These are phyloP conservation scores for Hygrocybe punicea DNA, from an alignment of 768 basidiomycete genomes.

Conservation along the genomic window DNA sequence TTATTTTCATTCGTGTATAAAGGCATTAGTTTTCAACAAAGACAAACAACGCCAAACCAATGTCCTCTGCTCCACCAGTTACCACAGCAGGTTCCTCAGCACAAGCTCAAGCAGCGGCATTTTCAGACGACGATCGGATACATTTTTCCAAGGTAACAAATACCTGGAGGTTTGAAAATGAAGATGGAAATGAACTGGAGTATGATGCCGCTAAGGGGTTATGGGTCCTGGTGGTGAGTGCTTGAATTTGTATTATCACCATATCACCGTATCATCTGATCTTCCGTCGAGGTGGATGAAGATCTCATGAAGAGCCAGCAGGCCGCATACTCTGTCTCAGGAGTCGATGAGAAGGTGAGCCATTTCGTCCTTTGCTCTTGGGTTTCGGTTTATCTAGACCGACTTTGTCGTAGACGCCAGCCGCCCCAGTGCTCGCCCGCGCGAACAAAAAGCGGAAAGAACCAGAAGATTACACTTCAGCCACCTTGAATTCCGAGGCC, in stretches of 20 bases:
- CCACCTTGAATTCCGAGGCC: conserved; percentile 41
- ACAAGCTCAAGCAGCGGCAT: conserved; percentile 59
- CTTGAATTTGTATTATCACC: background rate
- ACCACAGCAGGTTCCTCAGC: conserved; percentile 52
- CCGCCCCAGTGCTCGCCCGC: conserved; percentile 79
- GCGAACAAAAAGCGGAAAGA: conserved; percentile 78
- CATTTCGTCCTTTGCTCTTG: background rate
- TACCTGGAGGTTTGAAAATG: conserved; percentile 88
- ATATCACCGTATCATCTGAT: background rate
- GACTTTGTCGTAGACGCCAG: conserved; percentile 64
- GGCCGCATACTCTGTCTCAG: conserved; percentile 87
- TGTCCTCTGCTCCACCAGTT: conserved; percentile 48
- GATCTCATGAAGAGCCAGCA: conserved; percentile 86
- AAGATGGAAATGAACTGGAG: conserved; percentile 87
- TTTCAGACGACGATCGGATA: conserved; percentile 77
- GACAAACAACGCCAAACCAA: conserved; percentile 36
- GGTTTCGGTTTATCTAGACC: background rate
- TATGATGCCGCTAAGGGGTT: conserved; percentile 70
- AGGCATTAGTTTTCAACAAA: conserved; percentile 34
- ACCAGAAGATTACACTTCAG: conserved; percentile 66
- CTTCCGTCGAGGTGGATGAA: conserved; percentile 67
- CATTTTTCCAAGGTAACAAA: conserved; percentile 72
- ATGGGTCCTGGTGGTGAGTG: conserved; percentile 82
- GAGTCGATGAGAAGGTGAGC: conserved; percentile 91
- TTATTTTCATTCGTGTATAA: background rate